Evolutionary conservation across 2,329 filamentous ascomycete genomes (phyloP).

Genomic region (Cercospora nicotianae): DNA sequence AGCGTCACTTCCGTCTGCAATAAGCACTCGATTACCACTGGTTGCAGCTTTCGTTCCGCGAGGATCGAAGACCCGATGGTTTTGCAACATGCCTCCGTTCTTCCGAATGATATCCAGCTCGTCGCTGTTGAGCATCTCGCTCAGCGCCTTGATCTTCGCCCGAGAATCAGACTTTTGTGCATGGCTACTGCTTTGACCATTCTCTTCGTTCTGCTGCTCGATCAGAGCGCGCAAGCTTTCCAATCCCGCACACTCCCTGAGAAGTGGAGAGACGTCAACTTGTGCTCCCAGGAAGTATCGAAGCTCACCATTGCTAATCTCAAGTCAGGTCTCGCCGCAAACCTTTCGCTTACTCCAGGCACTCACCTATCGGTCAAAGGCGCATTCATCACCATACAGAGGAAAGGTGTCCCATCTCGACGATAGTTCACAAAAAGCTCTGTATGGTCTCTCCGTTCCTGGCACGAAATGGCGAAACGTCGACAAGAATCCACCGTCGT

Average conservation of each 20-base stretch:
- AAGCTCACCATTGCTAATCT: conserved; percentile 57
- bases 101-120: conserved; percentile 18
- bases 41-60: not conserved
- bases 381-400: conserved; percentile 66
- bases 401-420: conserved; percentile 71
- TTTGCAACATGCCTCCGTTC: conserved; percentile 17
- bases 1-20: conserved; percentile 18
- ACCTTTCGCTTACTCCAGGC: no score
- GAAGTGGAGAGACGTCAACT: conserved; percentile 67
- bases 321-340: no score
- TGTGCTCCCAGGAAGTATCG: conserved; percentile 72
- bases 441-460: conserved; percentile 64
- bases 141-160: conserved; percentile 16
- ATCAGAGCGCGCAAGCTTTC: conserved; percentile 52
- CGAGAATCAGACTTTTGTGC: conserved; percentile 28
- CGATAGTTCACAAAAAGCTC: conserved; percentile 74
- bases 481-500: conserved; percentile 45
- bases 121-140: conserved; percentile 17
- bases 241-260: conserved; percentile 65
- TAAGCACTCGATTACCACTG: conserved; percentile 11
- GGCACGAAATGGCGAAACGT: conserved; percentile 44
- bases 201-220: not conserved
- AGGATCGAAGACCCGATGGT: not conserved
- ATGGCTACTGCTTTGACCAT: conserved; percentile 46
- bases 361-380: conserved; percentile 42